Evolutionary conservation across 768 basidiomycete genomes (phyloP), one percentile per base, ranked within the genome.

Genomic region (Tephrocybe sp.): DNA sequence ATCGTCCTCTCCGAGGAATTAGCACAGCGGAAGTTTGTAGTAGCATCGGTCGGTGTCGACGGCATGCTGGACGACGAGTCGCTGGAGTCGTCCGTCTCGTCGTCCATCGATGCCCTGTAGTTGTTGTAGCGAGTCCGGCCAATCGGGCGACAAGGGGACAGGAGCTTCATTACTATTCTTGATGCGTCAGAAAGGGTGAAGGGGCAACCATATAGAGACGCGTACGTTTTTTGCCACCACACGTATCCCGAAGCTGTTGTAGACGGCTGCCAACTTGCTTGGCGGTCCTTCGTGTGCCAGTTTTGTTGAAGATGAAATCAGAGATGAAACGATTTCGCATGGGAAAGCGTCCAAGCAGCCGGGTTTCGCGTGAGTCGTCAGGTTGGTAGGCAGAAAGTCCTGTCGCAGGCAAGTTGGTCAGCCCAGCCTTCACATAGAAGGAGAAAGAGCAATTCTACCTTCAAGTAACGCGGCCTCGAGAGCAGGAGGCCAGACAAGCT

Each of bases 211-310:
- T 23, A 47, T 31, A 42, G 31, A 52, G 45, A 7, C 23, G 77
- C 85, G 67, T 63, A 89, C 88, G 70, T 63, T 79, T 72, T 63
- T 84, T 85, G 31, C 86, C 86, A 41, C 84, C 81, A 56, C 81
- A 77, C 2, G 85, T 84, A 64, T 90, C 86, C 57, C 86, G 70
- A 45, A 90, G 76, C 60, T 89, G 87, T 61, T 90, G 88, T 25
- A 90, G 71, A 47, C 88, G 84, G 60, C 84, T 87, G 49, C 88
- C 87, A 40, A 90, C 87, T 65, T 89, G 87, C 63, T 89, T 89
- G 19, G 87, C 79, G 7, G 84, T 84, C 51, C 88, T 76, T 52
- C 76, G 72, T 63, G 84, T 82, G 19, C 87, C 85, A 0, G 88
- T 90, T 54, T 75, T 77, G 29, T 73, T 71, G 61, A 72, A 80